These are phyloP conservation scores for Neocucurbitaria cava DNA, from an alignment of 2,329 filamentous ascomycete species.

Conservation along the genomic window DNA sequence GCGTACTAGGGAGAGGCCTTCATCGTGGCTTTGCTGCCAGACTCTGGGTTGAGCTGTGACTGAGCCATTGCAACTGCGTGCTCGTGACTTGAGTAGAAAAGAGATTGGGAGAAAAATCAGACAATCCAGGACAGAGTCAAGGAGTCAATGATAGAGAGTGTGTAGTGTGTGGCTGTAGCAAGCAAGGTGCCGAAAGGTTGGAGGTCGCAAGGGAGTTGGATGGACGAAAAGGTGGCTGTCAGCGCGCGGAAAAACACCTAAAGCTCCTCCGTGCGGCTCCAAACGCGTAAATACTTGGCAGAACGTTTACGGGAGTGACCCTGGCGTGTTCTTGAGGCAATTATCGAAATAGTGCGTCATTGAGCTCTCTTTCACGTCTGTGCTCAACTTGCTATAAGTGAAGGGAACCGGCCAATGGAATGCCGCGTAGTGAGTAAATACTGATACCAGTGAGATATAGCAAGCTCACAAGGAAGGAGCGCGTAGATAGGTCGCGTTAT, in stretches of 20 bases:
- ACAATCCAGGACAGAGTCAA: not conserved
- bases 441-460: not conserved
- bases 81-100: not conserved
- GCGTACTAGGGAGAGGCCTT: no score
- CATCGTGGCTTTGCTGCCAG: no score
- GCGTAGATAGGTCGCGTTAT: not conserved
- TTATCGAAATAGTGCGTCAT: not conserved
- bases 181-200: not conserved
- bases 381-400: not conserved
- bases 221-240: not conserved
- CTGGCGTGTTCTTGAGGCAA: not conserved
- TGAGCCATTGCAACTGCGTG: not conserved
- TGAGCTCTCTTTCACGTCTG: not conserved
- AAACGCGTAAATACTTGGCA: not conserved
- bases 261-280: not conserved
- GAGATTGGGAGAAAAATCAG: not conserved
- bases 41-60: not conserved
- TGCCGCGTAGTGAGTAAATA: not conserved
- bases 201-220: not conserved
- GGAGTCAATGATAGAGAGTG: not conserved
- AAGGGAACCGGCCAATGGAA: not conserved
- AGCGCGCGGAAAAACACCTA: not conserved
- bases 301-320: not conserved
- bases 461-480: not conserved
- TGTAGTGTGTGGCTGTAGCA: not conserved